Percentiles rank a stretch among this genome's conserved stretches.
Evolutionary conservation across 345 rosid genomes (phyloP).

Genomic region (Populus deltoides): DNA sequence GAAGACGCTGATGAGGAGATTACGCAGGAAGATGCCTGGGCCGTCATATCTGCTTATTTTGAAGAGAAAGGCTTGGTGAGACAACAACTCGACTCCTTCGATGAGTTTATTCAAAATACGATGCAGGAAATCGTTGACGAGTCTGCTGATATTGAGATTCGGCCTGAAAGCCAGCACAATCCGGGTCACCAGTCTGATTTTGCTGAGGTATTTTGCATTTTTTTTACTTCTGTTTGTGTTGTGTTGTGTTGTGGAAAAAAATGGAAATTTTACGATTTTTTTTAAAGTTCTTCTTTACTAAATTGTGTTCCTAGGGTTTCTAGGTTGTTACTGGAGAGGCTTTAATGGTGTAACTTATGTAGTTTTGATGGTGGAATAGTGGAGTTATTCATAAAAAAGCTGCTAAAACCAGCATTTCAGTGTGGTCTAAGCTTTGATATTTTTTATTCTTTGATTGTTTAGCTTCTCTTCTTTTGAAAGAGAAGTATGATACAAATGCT

Average conservation of each 20-base stretch:
- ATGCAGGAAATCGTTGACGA: conserved; percentile 98
- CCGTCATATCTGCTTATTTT: conserved; percentile 90
- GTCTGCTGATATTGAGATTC: conserved; percentile 88
- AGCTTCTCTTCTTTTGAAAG: too few relatives aligned
- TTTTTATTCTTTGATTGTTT: too few relatives aligned
- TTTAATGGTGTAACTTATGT: too few relatives aligned
- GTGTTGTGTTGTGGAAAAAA: background rate
- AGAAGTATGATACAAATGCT: background rate
- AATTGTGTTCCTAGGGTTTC: background rate
- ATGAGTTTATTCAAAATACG: conserved; percentile 93
- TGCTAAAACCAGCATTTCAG: too few relatives aligned
- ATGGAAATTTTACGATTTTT: background rate
- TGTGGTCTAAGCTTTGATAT: too few relatives aligned
- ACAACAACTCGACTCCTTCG: conserved; percentile 93
- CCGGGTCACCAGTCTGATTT: conserved; percentile 92
- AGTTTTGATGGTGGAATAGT: too few relatives aligned
- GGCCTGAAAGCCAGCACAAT: conserved; percentile 96
- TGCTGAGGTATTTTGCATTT: conserved; percentile 57
- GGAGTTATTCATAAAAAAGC: too few relatives aligned
- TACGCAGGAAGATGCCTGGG: conserved; percentile 93
- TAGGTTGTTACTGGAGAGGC: background rate
- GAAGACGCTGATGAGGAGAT: conserved; percentile 78
- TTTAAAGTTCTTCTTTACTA: too few relatives aligned
- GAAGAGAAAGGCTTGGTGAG: conserved; percentile 94
- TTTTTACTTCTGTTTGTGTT: background rate